These are phyloP conservation scores for Mycena sp. DNA, from an alignment of 1,284 basidiomycete species.

Conservation along the genomic window DNA sequence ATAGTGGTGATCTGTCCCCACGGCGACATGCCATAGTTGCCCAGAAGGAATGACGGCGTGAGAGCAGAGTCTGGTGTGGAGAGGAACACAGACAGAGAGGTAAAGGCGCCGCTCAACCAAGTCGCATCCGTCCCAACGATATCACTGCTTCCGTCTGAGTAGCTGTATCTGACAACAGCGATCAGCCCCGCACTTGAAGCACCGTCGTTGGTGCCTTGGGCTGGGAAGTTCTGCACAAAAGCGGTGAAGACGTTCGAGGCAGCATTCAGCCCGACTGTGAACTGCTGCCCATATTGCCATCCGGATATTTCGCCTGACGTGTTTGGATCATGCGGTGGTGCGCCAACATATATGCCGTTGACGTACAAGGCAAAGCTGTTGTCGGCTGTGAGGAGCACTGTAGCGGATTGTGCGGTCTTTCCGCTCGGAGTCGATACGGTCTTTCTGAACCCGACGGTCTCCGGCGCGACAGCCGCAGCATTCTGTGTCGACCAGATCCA, in stretches of 20 bases:
- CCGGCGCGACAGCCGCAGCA: neutral
- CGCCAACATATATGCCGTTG: conserved; percentile 20
- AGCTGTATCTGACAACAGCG: conserved; percentile 12
- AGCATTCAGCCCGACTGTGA: conserved; percentile 8
- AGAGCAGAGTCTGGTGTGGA: neutral
- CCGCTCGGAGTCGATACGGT: conserved; percentile 24
- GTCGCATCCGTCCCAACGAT: conserved; percentile 7
- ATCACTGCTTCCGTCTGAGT: conserved; percentile 14
- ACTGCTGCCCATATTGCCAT: neutral
- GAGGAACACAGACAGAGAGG: conserved; percentile 1
- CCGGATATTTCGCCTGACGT: neutral
- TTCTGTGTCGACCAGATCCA: conserved; percentile 9
- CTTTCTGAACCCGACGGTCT: conserved; percentile 25
- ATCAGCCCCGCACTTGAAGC: conserved; percentile 13
- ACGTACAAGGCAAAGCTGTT: conserved; percentile 11
- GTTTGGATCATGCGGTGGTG: neutral
- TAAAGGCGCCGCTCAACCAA: conserved; percentile 11
- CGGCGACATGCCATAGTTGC: neutral
- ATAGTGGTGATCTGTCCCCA: neutral
- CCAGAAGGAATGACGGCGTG: neutral
- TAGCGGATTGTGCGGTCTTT: conserved; percentile 13
- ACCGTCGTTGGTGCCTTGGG: neutral
- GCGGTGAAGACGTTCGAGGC: conserved; percentile 9
- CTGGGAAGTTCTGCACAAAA: conserved; percentile 11
- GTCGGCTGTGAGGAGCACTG: conserved; percentile 4